Conservation (phyloP, 331 rosid genomes). For the Malus hybrid region DNA sequence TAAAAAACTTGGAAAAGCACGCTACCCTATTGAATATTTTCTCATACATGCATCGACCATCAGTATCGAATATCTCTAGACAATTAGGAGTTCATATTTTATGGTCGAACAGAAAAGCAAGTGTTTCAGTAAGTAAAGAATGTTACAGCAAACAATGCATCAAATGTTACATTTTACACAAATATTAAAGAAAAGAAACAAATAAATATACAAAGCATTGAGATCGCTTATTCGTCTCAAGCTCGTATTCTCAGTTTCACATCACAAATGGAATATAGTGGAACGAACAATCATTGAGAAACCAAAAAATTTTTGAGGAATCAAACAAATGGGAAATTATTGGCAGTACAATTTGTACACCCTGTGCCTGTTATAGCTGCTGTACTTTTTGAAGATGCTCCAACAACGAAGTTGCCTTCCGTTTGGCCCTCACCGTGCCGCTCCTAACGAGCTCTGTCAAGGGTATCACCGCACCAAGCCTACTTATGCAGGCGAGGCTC, state of each 20-base stretch:
- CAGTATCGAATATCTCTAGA: background rate
- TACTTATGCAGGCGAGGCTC: constrained; percentile 65
- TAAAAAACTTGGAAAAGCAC: too few species aligned
- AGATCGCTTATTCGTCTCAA: constrained; percentile 45
- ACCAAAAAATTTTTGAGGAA: constrained; percentile 27
- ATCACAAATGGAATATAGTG: constrained; percentile 20
- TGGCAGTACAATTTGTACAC: constrained; percentile 21
- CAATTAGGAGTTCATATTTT: background rate
- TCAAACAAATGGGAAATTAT: constrained; percentile 2
- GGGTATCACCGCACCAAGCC: constrained; percentile 87
- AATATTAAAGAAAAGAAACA: constrained; percentile 13
- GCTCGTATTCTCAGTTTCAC: constrained; percentile 44
- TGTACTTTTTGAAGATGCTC: constrained; percentile 75
- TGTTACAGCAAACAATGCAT: constrained; percentile 7
- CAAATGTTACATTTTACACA: constrained; percentile 19
- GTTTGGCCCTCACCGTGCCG: constrained; percentile 88
- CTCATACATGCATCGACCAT: too few species aligned
- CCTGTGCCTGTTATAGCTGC: constrained; percentile 32
- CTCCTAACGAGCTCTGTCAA: constrained; percentile 63
- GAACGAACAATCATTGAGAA: constrained; percentile 33
- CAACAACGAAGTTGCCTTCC: constrained; percentile 84
- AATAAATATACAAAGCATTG: constrained; percentile 31
- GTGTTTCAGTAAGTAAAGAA: background rate
- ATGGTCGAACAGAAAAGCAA: background rate
- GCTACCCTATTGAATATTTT: too few species aligned